phyloP scores from a whole-genome alignment of 257 asterid genomes.

The Salvia hispanica region DNA sequence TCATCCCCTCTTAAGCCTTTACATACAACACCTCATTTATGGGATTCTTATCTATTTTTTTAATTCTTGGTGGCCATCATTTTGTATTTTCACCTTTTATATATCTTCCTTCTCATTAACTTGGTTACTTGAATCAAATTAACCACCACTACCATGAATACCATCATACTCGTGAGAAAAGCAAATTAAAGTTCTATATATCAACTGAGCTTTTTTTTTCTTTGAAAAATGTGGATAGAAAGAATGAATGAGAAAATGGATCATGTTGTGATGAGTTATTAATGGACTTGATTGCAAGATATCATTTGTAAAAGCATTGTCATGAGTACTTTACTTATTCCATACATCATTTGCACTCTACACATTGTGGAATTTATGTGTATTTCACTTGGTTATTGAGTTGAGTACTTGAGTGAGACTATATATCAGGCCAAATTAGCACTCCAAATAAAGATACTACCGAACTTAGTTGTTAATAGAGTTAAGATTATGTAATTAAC shows the following conservation, averaged over 20 bases:
- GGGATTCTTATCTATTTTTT: neutral
- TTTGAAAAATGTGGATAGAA: neutral
- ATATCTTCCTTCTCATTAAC: neutral
- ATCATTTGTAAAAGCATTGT: slow-evolving; percentile 13
- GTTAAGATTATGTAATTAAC: neutral
- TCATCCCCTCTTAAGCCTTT: slow-evolving; percentile 38
- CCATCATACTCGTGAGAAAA: neutral
- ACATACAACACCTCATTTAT: slow-evolving; percentile 25
- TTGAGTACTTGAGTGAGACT: too few relatives aligned
- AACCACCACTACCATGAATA: neutral
- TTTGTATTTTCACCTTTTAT: neutral
- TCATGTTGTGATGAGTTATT: slow-evolving; percentile 21
- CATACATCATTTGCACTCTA: slow-evolving; percentile 12
- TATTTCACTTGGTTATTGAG: neutral
- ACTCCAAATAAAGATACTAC: too few relatives aligned
- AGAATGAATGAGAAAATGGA: slow-evolving; percentile 3
- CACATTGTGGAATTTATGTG: neutral
- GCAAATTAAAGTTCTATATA: neutral
- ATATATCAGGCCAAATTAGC: too few relatives aligned
- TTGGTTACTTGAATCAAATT: slow-evolving; percentile 22
- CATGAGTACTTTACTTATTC: slow-evolving; percentile 27
- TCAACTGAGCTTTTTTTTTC: neutral
- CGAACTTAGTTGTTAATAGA: neutral
- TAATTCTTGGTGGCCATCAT: slow-evolving; percentile 36
- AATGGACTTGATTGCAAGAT: slow-evolving; percentile 5